Percentiles rank a stretch among this genome's conserved stretches.
Evolutionary conservation across 768 basidiomycete genomes (phyloP).

Genomic region (Amylocystis lapponica): DNA sequence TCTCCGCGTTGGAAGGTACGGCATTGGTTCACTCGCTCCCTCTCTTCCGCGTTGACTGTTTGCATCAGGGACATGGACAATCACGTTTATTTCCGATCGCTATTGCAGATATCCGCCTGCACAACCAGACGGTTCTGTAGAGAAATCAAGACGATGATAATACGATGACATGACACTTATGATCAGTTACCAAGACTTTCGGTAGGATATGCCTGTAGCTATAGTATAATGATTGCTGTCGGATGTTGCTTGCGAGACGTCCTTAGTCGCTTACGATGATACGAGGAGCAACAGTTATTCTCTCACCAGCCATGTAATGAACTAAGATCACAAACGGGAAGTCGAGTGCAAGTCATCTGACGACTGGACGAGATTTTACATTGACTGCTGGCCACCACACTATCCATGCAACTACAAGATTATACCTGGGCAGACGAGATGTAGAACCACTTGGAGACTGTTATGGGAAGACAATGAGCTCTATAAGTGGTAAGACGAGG

Average conservation of each 20-base stretch:
- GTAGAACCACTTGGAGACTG: slow-evolving; percentile 93
- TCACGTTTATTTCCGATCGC: slow-evolving; percentile 85
- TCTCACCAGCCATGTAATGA: too few species aligned
- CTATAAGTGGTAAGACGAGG: too few species aligned
- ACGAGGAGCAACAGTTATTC: too few species aligned
- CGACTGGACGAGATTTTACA: neutral
- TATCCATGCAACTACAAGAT: slow-evolving; percentile 8
- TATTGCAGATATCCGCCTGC: slow-evolving; percentile 85
- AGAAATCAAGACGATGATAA: slow-evolving; percentile 25
- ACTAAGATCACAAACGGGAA: too few species aligned
- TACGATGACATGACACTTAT: neutral
- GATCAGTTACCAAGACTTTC: neutral
- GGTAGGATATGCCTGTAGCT: neutral
- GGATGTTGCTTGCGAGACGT: too few species aligned
- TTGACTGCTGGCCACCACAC: slow-evolving; percentile 8
- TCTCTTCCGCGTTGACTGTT: slow-evolving; percentile 1
- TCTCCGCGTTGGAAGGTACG: slow-evolving; percentile 85
- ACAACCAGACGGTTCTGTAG: slow-evolving; percentile 44
- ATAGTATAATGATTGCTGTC: neutral
- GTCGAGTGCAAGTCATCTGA: too few species aligned
- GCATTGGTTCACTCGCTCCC: slow-evolving; percentile 8
- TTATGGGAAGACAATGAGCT: slow-evolving; percentile 3
- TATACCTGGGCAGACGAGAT: slow-evolving; percentile 84
- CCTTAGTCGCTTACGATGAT: too few species aligned
- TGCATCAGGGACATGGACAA: slow-evolving; percentile 79